A percentile compares a stretch with the other conserved stretches of the same genome.
Evolutionary conservation across 306 rosid species (phyloP).

Genomic region (Fagus crenata): DNA sequence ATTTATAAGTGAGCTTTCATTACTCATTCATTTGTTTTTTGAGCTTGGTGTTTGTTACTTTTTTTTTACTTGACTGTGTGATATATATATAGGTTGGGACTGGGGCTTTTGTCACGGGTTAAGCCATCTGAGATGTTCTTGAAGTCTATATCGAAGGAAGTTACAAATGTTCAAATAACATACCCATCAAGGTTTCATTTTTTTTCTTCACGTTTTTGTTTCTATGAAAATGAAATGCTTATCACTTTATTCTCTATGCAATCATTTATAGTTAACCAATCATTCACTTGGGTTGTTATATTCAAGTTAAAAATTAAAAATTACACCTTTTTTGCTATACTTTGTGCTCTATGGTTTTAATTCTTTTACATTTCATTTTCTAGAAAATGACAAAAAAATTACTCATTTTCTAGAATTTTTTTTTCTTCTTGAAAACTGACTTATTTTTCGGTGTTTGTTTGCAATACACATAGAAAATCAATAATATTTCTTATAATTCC

Average conservation of each 20-base stretch:
- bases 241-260: not conserved
- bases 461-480: too few relatives aligned
- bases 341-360: not conserved
- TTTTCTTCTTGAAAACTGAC: too few relatives aligned
- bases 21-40: not conserved
- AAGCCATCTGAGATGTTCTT: constrained; percentile 88
- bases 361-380: constrained; percentile 9
- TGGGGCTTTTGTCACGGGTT: constrained; percentile 76
- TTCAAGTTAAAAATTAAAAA: not conserved
- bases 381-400: too few relatives aligned
- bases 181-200: constrained; percentile 81
- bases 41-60: not conserved
- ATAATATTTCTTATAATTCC: too few relatives aligned
- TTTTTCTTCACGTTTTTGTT: constrained; percentile 3
- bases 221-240: not conserved
- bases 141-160: constrained; percentile 74
- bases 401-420: too few relatives aligned
- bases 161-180: constrained; percentile 66
- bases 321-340: constrained; percentile 1
- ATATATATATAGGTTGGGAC: constrained; percentile 59
- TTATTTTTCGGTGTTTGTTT: too few relatives aligned
- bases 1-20: constrained; percentile 59
- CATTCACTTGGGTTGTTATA: not conserved
- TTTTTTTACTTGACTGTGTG: not conserved
- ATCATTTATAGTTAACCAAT: constrained; percentile 3